Evolutionary conservation across 331 rosid species (phyloP).

Genomic region (Pyracantha coccinea): DNA sequence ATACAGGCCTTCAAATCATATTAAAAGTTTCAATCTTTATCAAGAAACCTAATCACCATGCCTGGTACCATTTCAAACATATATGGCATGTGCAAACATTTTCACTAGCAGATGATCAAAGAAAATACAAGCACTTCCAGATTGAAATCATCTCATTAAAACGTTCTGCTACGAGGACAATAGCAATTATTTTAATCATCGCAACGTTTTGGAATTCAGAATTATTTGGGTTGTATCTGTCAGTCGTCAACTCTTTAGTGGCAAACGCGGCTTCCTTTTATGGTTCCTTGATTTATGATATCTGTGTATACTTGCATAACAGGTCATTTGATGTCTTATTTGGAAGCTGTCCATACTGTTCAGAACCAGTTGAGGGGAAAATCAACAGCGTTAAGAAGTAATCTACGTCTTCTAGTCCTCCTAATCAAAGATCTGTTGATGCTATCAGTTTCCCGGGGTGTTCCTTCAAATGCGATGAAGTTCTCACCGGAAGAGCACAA

Average conservation of each 20-base stretch:
- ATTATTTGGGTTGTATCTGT: not conserved
- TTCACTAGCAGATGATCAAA: not conserved
- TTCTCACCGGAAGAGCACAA: not conserved
- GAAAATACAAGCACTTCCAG: not conserved
- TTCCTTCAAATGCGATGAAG: not conserved
- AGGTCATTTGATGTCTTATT: conserved; percentile 32
- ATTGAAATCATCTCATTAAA: not conserved
- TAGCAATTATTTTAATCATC: not conserved
- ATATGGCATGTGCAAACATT: not conserved
- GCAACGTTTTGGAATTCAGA: not conserved
- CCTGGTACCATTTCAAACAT: no score
- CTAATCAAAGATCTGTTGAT: not conserved
- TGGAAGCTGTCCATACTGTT: conserved; percentile 36
- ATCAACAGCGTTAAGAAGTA: conserved; percentile 9
- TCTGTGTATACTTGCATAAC: conserved; percentile 5
- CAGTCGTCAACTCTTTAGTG: not conserved
- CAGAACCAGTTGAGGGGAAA: conserved; percentile 35
- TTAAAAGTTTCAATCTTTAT: no score
- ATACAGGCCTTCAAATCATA: no score
- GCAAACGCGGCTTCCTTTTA: not conserved
- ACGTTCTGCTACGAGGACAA: not conserved
- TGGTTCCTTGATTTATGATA: not conserved
- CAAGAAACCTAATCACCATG: no score
- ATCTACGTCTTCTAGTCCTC: not conserved
- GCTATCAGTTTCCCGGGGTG: not conserved